Conservation (phyloP, 164 flowering plant genomes). For the Santalum album region DNA sequence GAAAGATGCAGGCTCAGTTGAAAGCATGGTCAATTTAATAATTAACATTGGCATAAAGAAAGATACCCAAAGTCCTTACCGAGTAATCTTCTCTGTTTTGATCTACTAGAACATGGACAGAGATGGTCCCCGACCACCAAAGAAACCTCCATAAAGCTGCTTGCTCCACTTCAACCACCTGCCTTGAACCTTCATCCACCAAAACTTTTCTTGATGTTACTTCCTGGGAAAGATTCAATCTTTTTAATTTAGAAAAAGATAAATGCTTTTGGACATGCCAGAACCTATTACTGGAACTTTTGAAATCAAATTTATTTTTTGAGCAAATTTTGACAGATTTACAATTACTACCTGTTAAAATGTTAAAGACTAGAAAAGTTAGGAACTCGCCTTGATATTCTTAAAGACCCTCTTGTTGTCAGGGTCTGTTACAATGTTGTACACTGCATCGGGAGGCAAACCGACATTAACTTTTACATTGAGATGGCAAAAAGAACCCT, state of each 20-base stretch:
- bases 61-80: conserved; percentile 37
- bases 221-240: conserved; percentile 42
- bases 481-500: conserved; percentile 90
- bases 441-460: conserved; percentile 94
- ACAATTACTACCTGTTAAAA: too few relatives aligned
- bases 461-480: conserved; percentile 62
- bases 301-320: too few relatives aligned
- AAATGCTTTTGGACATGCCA: background rate
- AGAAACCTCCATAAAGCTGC: conserved; percentile 94
- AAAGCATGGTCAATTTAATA: too few relatives aligned
- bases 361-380: background rate
- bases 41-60: too few relatives aligned
- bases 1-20: too few relatives aligned
- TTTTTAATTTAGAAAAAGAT: conserved; percentile 4
- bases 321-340: too few relatives aligned
- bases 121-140: conserved; percentile 92
- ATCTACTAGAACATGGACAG: conserved; percentile 90
- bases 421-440: conserved; percentile 81
- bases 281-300: too few relatives aligned
- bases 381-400: conserved; percentile 72
- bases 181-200: conserved; percentile 88
- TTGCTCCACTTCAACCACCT: conserved; percentile 90
- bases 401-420: conserved; percentile 89
- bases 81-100: conserved; percentile 78
- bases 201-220: conserved; percentile 68